Base-by-base conservation (phyloP, 176 grass and related monocot species). In the Avena sativa region DNA sequence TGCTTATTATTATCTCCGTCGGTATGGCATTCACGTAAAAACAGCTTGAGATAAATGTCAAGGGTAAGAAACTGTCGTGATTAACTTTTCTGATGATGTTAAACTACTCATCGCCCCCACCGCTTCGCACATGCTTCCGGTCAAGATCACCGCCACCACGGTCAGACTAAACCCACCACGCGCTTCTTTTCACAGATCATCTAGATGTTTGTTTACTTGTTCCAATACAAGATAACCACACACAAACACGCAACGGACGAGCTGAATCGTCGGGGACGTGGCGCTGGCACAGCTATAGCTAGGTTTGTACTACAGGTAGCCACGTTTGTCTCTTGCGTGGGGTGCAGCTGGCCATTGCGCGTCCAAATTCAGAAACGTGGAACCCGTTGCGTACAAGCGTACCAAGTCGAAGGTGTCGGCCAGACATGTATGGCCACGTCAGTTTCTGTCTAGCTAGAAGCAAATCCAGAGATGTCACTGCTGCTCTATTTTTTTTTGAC, bases 321-420 rank as follows among this genome's bases (percentile, higher is more conserved):
- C 57, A 65, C 30, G 16, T 63, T n/a, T 78, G 23, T 84, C 21
- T 48, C 28, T 74, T 21, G n/a, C n/a, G 36, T 17, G 13, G 2
- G 51, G 2, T 1, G 78, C 47, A 57, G 86, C 74, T 61, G 51
- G 62, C 87, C 8, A 36, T 20, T 10, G 66, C 82, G 34, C 49
- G 49, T 68, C 70, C 78, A 74, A 68, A 69, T 38, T 60, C 38
- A 67, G 77, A 14, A 85, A 81, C 82, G 82, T 89, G 82, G 81
- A 49, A 46, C 40, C 40, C 82, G 47, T 89, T 55, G 55, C 9
- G 28, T 16, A 60, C 65, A 5, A 50, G 19, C 43, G 12, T 43
- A 43, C 40, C 23, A 14, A 12, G 32, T 52, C 16, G 20, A 38
- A n/a, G 9, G 38, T 14, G 44, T 62, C 32, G 28, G 75, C 17